Evolutionary conservation across 768 basidiomycete species (phyloP).

Genomic region (Rhodotorula sphaerocarpa): DNA sequence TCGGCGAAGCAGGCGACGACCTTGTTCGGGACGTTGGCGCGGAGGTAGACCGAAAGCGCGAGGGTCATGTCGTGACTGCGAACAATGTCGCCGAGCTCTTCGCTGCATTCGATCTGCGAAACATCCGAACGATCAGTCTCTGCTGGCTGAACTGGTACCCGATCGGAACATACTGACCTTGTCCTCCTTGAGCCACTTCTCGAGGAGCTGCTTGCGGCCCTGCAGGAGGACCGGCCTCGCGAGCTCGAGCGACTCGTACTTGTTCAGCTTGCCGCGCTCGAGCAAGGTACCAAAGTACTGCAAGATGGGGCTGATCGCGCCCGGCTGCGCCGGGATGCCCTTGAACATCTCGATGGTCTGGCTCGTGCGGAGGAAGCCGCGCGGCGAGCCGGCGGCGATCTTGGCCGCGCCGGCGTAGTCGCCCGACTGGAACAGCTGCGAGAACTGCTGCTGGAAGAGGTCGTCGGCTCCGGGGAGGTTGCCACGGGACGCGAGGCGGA

Average conservation of each 20-base stretch:
- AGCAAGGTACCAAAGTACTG: conserved; percentile 98
- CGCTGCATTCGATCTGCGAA: conserved; percentile 82
- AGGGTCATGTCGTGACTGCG: conserved; percentile 91
- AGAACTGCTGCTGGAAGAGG: conserved; percentile 87
- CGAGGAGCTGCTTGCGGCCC: conserved; percentile 88
- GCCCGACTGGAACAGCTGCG: conserved; percentile 75
- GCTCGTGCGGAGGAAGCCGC: conserved; percentile 90
- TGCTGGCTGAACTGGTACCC: neutral
- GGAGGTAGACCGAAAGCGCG: conserved; percentile 91
- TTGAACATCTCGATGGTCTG: conserved; percentile 98
- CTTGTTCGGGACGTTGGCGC: conserved; percentile 96
- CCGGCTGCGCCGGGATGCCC: conserved; percentile 77
- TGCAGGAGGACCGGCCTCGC: conserved; percentile 92
- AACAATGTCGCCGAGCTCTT: conserved; percentile 96
- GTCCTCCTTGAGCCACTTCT: conserved; percentile 99
- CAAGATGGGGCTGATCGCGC: conserved; percentile 85
- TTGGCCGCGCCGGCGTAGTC: conserved; percentile 93
- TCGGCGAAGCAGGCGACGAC: conserved; percentile 94
- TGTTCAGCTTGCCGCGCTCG: conserved; percentile 96
- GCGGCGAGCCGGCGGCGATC: conserved; percentile 90
- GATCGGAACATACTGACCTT: conserved; percentile 53
- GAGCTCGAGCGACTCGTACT: conserved; percentile 87
- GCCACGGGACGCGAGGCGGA: conserved; percentile 91
- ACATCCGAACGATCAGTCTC: neutral
- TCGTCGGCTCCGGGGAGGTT: conserved; percentile 97